phyloP scores from a whole-genome alignment of 257 asterid genomes.

The Oldenlandia corymbosa region DNA sequence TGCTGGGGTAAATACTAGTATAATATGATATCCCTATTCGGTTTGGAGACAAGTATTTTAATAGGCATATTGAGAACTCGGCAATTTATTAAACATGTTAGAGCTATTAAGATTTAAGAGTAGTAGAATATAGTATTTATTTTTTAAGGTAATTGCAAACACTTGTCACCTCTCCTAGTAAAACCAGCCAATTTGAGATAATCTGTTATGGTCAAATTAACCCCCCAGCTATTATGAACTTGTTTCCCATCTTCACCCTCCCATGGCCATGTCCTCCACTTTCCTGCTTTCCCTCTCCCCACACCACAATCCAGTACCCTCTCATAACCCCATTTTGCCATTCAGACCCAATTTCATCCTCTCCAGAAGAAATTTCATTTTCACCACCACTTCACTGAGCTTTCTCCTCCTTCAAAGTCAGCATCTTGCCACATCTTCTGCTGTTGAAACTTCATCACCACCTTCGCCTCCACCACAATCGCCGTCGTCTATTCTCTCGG shows the following conservation, averaged over 20 bases:
- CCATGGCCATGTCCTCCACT: constrained; percentile 35
- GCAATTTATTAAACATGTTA: no score
- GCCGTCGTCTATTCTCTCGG: constrained; percentile 52
- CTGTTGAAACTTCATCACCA: constrained; percentile 30
- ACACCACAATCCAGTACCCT: constrained; percentile 29
- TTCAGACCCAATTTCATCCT: constrained; percentile 13
- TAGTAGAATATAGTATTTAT: no score
- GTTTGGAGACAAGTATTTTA: no score
- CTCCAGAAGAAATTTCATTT: constrained; percentile 46
- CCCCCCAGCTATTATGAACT: constrained; percentile 27
- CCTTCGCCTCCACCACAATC: constrained; percentile 16
- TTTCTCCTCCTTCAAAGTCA: constrained; percentile 26
- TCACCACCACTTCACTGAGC: constrained; percentile 34
- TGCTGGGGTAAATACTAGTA: no score
- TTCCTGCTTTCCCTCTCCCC: constrained; percentile 26
- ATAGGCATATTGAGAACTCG: no score
- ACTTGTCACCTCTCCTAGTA: no score
- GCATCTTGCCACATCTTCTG: constrained; percentile 26
- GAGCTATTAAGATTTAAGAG: no score
- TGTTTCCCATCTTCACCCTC: constrained; percentile 16
- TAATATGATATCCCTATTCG: no score
- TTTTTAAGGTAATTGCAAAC: no score
- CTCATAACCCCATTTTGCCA: constrained; percentile 13
- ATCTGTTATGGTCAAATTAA: constrained; percentile 13
- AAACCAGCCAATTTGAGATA: background rate